A percentile compares a stretch with the other conserved stretches of the same genome.
phyloP scores from a whole-genome alignment of 2,329 filamentous ascomycete genomes.

The Exophiala aquamarina region DNA sequence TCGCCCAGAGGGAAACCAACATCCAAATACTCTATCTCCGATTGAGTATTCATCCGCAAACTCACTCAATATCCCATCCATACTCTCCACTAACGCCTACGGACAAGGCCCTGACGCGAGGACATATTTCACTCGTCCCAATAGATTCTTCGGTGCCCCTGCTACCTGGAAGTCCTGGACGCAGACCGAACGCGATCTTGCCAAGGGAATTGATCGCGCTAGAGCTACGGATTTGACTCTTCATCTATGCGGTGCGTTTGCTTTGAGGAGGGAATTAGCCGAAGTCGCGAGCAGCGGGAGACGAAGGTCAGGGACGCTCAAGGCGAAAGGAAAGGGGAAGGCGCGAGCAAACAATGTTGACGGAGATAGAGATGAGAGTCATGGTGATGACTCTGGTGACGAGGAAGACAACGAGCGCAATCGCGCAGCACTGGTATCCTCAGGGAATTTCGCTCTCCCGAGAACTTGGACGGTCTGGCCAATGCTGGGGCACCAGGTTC shows the following conservation, averaged over 20 bases:
- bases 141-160: conserved; percentile 68
- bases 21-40: too few species aligned
- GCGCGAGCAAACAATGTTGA: conserved; percentile 1
- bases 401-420: too few species aligned
- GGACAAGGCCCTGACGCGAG: conserved; percentile 14
- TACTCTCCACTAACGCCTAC: too few species aligned
- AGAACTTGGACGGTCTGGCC: conserved; percentile 86
- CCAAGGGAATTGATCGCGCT: conserved; percentile 62
- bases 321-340: conserved; percentile 12
- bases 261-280: conserved; percentile 56
- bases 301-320: neutral
- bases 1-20: too few species aligned
- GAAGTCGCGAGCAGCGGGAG: neutral
- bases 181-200: conserved; percentile 72
- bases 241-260: conserved; percentile 78
- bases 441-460: conserved; percentile 46
- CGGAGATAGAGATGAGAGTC: conserved; percentile 2
- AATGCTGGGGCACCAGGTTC: conserved; percentile 61
- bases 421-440: too few species aligned
- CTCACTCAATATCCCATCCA: too few species aligned
- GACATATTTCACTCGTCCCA: conserved; percentile 53
- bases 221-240: conserved; percentile 67
- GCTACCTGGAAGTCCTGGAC: conserved; percentile 85
- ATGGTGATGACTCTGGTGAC: conserved; percentile 28
- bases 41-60: too few species aligned